Evolutionary conservation across 2,329 filamentous ascomycete species (phyloP).

Genomic region (Monosporascus cannonballus): DNA sequence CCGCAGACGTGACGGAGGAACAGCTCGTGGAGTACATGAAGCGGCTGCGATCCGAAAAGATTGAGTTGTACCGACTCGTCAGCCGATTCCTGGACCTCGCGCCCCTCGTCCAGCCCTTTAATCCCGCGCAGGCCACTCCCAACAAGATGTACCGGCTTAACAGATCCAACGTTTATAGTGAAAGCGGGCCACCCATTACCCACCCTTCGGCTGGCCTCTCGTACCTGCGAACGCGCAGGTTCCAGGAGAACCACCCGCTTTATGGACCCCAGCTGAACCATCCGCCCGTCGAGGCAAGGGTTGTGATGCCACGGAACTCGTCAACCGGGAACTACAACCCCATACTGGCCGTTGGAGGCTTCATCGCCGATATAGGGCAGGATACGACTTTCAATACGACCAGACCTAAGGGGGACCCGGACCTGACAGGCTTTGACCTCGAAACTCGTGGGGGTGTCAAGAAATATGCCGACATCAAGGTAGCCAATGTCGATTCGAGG

Average conservation of each 20-base stretch:
- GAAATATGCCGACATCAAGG: slow-evolving; percentile 40
- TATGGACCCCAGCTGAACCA: slow-evolving; percentile 52
- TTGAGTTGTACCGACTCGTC: slow-evolving; percentile 46
- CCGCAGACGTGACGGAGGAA: slow-evolving; percentile 40
- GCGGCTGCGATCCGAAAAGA: slow-evolving; percentile 44
- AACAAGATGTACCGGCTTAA: slow-evolving; percentile 18
- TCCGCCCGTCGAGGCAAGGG: slow-evolving; percentile 42
- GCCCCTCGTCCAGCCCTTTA: slow-evolving; percentile 32
- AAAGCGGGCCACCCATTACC: slow-evolving; percentile 50
- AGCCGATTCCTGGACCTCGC: slow-evolving; percentile 58
- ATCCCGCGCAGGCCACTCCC: slow-evolving; percentile 14
- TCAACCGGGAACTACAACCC: slow-evolving; percentile 22
- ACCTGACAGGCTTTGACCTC: slow-evolving; percentile 39
- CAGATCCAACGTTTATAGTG: slow-evolving; percentile 39
- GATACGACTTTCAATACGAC: slow-evolving; percentile 36
- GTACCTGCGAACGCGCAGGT: slow-evolving; percentile 51
- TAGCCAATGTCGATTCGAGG: slow-evolving; percentile 40
- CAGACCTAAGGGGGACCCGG: slow-evolving; percentile 11
- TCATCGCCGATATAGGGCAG: slow-evolving; percentile 37
- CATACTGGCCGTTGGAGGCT: slow-evolving; percentile 49
- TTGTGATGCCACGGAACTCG: slow-evolving; percentile 38
- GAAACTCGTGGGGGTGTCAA: slow-evolving; percentile 47
- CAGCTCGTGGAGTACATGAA: slow-evolving; percentile 48
- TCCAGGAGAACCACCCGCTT: slow-evolving; percentile 53
- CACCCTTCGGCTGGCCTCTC: slow-evolving; percentile 59